phyloP scores from a whole-genome alignment of 164 flowering plant species.

The Nymphaea colorata region DNA sequence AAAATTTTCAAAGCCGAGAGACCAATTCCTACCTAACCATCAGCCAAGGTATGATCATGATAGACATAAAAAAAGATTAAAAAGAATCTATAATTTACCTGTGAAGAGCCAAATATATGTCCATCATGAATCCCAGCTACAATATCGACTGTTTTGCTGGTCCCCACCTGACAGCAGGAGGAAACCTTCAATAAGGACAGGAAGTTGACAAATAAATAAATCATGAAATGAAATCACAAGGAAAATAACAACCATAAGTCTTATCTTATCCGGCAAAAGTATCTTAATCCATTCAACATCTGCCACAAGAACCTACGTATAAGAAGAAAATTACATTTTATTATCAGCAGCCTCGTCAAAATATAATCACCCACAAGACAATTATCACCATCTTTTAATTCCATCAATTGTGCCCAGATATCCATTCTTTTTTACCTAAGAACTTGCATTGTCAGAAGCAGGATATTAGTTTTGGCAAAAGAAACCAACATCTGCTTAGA shows the following conservation, averaged over 20 bases:
- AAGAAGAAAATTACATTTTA: neutral
- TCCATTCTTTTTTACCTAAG: too few species aligned
- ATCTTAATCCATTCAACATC: conserved; percentile 92
- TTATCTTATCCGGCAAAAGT: conserved; percentile 45
- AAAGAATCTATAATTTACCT: conserved; percentile 25
- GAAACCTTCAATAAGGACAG: neutral
- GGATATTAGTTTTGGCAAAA: too few species aligned
- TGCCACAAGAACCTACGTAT: conserved; percentile 67
- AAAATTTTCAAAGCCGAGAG: neutral
- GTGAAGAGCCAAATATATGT: conserved; percentile 58
- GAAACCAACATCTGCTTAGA: too few species aligned
- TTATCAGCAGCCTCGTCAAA: too few species aligned
- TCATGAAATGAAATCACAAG: neutral
- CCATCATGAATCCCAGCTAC: conserved; percentile 68
- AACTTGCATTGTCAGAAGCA: too few species aligned
- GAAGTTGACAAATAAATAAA: neutral
- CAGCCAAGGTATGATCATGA: too few species aligned
- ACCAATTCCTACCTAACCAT: too few species aligned
- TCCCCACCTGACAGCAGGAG: conserved; percentile 46
- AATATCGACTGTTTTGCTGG: conserved; percentile 31
- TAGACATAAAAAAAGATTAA: too few species aligned
- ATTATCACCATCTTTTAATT: too few species aligned
- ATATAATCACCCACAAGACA: too few species aligned
- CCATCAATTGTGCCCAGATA: too few species aligned
- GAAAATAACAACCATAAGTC: conserved; percentile 44